These are phyloP conservation scores for Fusarium staphyleae DNA, from an alignment of 2,329 filamentous ascomycete species.

Conservation along the genomic window DNA sequence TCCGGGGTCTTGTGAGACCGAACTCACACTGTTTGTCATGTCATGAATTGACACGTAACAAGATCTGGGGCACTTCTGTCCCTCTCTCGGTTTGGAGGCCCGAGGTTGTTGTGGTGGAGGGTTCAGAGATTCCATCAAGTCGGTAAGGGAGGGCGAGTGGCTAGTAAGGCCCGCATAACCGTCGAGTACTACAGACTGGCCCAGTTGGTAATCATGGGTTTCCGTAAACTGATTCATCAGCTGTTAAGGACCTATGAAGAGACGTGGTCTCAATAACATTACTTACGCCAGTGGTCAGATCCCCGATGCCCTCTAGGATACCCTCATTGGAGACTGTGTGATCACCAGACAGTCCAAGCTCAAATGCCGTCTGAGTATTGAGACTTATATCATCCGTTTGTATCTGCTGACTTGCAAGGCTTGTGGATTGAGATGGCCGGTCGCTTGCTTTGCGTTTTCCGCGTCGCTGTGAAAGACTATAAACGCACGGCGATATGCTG, in stretches of 20 bases:
- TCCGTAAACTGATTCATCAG: neutral
- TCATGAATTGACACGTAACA: constrained; percentile 14
- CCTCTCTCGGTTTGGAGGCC: neutral
- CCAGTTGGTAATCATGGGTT: neutral
- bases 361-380: neutral
- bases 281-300: neutral
- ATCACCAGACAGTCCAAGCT: fast-evolving
- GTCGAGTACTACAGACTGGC: neutral
- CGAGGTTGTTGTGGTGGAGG: neutral
- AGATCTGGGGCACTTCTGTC: neutral
- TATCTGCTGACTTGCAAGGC: fast-evolving
- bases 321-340: neutral
- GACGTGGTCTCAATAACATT: too few relatives aligned
- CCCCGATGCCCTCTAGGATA: neutral
- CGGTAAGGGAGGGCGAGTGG: constrained; percentile 7
- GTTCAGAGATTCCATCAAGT: constrained; percentile 2
- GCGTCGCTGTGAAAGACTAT: constrained; percentile 7
- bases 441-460: constrained; percentile 7
- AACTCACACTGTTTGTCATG: neutral
- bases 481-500: neutral
- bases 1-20: neutral
- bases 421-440: neutral
- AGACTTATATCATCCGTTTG: neutral
- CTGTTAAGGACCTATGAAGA: neutral
- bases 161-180: neutral